Evolutionary conservation across 23 red algal species (phyloP).

Genomic region (Chondrus crispus): DNA sequence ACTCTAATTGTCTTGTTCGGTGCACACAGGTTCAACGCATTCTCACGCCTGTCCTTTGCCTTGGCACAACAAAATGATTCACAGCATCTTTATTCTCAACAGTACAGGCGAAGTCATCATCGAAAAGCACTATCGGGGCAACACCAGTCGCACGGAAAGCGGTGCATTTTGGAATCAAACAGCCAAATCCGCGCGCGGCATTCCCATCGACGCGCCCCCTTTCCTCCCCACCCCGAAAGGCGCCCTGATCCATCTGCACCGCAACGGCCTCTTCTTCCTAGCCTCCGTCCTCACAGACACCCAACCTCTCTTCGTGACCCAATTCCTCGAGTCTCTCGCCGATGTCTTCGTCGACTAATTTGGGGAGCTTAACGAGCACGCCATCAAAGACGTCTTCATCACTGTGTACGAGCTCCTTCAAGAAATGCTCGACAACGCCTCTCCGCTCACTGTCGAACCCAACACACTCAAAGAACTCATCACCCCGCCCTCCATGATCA

Average conservation of each 20-base stretch:
- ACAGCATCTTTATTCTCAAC: constrained; percentile 78
- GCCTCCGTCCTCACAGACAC: constrained; percentile 59
- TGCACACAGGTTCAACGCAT: too few species aligned
- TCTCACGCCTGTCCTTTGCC: too few species aligned
- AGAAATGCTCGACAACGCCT: constrained; percentile 87
- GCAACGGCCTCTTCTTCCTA: constrained; percentile 63
- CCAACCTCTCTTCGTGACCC: constrained; percentile 43
- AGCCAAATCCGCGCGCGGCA: background rate
- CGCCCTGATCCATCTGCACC: constrained; percentile 72
- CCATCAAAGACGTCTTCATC: constrained; percentile 95
- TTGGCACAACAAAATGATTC: constrained; percentile 66
- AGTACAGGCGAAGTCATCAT: constrained; percentile 79
- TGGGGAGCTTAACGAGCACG: constrained; percentile 86
- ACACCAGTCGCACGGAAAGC: constrained; percentile 47
- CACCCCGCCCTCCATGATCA: constrained; percentile 67
- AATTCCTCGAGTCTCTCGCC: constrained; percentile 71
- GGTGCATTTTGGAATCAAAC: constrained; percentile 58
- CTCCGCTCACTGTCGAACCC: constrained; percentile 65
- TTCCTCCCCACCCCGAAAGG: constrained; percentile 59
- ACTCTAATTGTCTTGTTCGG: too few species aligned
- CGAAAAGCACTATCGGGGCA: constrained; percentile 86
- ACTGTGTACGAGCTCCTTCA: constrained; percentile 95
- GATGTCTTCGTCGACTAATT: constrained; percentile 72
- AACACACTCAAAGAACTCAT: constrained; percentile 83
- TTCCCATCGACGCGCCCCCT: constrained; percentile 51